These are phyloP conservation scores for Xylaria intraflava DNA, from an alignment of 495 filamentous ascomycete species.

Conservation along the genomic window DNA sequence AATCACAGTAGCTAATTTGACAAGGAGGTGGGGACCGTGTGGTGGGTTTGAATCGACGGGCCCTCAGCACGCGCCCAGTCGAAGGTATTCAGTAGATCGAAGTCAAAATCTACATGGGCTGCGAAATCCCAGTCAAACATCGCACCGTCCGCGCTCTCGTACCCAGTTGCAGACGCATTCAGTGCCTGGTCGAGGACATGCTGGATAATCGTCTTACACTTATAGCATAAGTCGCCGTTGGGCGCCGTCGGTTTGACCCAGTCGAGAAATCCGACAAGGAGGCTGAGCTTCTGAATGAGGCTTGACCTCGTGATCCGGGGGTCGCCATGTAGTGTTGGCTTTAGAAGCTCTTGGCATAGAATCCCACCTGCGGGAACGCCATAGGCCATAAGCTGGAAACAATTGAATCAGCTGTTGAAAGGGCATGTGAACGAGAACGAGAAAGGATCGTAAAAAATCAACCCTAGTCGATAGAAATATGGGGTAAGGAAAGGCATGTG, in stretches of 20 bases:
- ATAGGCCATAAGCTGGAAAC: conserved; percentile 38
- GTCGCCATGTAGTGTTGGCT: conserved; percentile 41
- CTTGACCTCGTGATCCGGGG: conserved; percentile 48
- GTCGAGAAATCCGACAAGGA: conserved; percentile 53
- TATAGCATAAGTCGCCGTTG: conserved; percentile 47
- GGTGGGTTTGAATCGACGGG: conserved; percentile 13
- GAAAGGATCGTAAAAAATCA: neutral
- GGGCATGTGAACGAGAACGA: neutral
- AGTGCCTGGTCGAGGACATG: conserved; percentile 44
- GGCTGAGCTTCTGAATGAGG: conserved; percentile 56
- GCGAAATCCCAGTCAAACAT: conserved; percentile 19
- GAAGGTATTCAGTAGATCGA: conserved; percentile 30
- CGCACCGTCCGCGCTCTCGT: conserved; percentile 12
- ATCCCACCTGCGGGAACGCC: conserved; percentile 55
- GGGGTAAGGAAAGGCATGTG: neutral
- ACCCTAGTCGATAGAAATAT: neutral
- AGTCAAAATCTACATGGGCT: conserved; percentile 24
- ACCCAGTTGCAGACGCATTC: conserved; percentile 15
- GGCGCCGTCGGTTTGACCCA: conserved; percentile 50
- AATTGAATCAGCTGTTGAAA: neutral
- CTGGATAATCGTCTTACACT: conserved; percentile 36
- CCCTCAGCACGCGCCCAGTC: conserved; percentile 25
- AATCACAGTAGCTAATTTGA: no score
- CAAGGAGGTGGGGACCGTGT: no score
- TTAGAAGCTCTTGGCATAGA: conserved; percentile 55